Conservation (phyloP, 805 yeast genomes). For the Nakazawaea laoshanensis region DNA sequence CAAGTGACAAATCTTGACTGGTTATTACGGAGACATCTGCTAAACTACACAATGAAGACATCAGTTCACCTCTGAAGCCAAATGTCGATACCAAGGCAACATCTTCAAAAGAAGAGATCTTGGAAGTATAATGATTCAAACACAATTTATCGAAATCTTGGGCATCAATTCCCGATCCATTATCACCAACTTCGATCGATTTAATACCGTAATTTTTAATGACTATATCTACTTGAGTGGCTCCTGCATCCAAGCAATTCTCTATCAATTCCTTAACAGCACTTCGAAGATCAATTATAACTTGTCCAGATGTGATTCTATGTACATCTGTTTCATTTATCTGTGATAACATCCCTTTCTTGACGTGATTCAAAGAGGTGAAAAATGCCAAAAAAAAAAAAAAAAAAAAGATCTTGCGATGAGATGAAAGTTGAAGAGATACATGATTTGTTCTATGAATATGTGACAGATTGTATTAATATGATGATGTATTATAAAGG, state of each 20-base stretch:
- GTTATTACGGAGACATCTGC: slow-evolving; percentile 41
- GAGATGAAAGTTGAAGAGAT: slow-evolving; percentile 18
- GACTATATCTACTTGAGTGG: slow-evolving; percentile 57
- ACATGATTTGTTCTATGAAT: slow-evolving; percentile 33
- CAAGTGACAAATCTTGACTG: no score
- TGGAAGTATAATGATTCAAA: slow-evolving; percentile 60
- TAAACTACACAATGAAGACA: slow-evolving; percentile 60
- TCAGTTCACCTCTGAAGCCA: slow-evolving; percentile 80
- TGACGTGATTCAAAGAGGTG: slow-evolving; percentile 13
- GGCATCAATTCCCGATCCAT: slow-evolving; percentile 55
- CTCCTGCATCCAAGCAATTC: slow-evolving; percentile 74
- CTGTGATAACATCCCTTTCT: slow-evolving; percentile 18
- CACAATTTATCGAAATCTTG: slow-evolving; percentile 48
- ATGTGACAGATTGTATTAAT: slow-evolving; percentile 42
- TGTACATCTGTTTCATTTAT: slow-evolving; percentile 53
- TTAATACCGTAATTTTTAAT: slow-evolving; percentile 70
- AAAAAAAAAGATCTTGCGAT: neutral
- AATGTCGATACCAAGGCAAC: slow-evolving; percentile 40
- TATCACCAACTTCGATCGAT: slow-evolving; percentile 57
- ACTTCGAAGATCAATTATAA: slow-evolving; percentile 68
- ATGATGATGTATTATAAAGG: slow-evolving; percentile 43
- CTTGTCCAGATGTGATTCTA: slow-evolving; percentile 86
- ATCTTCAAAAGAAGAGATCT: slow-evolving; percentile 48
- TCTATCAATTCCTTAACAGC: slow-evolving; percentile 84
- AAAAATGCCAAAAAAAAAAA: neutral